Evolutionary conservation across 1,284 basidiomycete genomes (phyloP), one percentile per base, ranked within the genome.

Genomic region (Moesziomyces sp.): DNA sequence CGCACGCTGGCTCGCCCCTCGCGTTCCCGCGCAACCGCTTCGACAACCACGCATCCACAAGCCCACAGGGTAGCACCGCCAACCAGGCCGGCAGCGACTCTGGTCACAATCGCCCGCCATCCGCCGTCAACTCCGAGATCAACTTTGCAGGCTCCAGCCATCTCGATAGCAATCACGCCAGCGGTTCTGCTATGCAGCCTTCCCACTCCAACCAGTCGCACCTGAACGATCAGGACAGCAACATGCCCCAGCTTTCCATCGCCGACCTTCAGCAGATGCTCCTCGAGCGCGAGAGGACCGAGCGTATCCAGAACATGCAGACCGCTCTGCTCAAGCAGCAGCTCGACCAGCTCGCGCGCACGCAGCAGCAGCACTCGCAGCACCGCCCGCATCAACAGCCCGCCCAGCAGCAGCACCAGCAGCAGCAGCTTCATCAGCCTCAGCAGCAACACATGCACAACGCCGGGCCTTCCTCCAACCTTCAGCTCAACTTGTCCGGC

Each of bases 271-370:
- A 79, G 47, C 66, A 65, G 34, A 62, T 80, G 48, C 65, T 80
- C 26, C 26, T 71, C 21, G 78, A 80, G 34, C 72, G 78, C 16
- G 77, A 80, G 44, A 74, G 67, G 54, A 58, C 69, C 16, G 78
- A 80, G 40, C 57, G 76, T 5, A 66, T 79, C 16, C 78, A 80
- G 55, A 78, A 74, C 49, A 66, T 80, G 60, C 78, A 80, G 63
- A 80, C 77, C 13, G 69, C 69, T 5, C 46, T 80, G 3, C 63
- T 80, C 40, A 72, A 78, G 43, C 78, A 80, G 60, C 78, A 80
- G 55, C 57, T 80, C 8, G 78, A 78, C 38, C 68, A 78, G 40
- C 63, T 80, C 30, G 66, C 70, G 44, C 71, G 76, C 18, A 43
- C 64, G 19, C 71, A 65, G 42, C 57, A 56, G 34, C 46, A 49